Base-by-base conservation (phyloP, 495 filamentous ascomycete species). In the Zalerion maritima region DNA sequence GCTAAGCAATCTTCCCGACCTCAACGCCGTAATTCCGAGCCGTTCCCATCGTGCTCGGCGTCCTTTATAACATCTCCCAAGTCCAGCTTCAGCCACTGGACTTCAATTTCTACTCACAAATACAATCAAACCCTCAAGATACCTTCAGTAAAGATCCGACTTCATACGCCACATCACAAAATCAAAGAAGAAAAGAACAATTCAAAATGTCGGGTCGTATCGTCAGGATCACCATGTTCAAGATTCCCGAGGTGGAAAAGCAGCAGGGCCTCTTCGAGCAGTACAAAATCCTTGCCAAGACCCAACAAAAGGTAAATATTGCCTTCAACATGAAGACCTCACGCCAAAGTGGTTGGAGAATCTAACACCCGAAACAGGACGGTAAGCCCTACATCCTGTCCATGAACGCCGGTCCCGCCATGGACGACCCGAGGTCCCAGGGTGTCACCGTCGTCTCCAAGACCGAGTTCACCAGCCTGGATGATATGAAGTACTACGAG, bases 401-500 rank as follows among this genome's bases (percentile, higher is more conserved):
- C 29, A 44, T 62, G 6, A 45, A 48, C 17, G 69, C 60, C 1
- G 60, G 60, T 5, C 35, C 40, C 9, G 52, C 64, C 3, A 42
- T 61, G 37, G 43, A 54, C 1, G 71, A 79, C 40, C 54, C 61
- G 2, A 64, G 71, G 3, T 65, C 62, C 38, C 57, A 72, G 41
- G 78, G 75, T n/a, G 79, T 54, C 54, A 81, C 67, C 4, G 31
- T 81, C 21, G 58, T 64, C 6, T 63, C 66, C 8, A 62, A 68
- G 42, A 65, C 60, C 29, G 62, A 60, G 23, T 82, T 83, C 37
- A 60, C 61, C 4, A 69, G 44, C 21, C 26, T 73, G 29, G 75
- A 73, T 6, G 78, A 82, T 49, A 72, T 81, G 69, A 50, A 70
- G 39, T 82, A 69, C 46, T 83, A 79, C 40, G 77, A 83, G 49